A percentile compares a stretch with the other conserved stretches of the same genome.
Evolutionary conservation across 805 yeast species (phyloP).

Genomic region (Pichia thaimueangensis): DNA sequence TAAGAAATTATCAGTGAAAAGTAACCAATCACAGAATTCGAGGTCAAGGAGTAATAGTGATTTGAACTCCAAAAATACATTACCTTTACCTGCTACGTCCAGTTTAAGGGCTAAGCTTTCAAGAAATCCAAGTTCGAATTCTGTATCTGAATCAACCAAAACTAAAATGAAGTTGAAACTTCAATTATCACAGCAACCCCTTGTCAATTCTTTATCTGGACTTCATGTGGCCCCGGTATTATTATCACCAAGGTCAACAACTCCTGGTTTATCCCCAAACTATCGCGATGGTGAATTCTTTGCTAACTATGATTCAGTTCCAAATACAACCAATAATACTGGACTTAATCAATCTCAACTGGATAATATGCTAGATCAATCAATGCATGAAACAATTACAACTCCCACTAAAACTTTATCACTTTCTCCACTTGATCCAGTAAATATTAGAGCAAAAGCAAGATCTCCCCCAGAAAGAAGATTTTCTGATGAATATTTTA

Average conservation of each 20-base stretch:
- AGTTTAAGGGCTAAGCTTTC: conserved; percentile 10
- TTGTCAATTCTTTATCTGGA: too few species aligned
- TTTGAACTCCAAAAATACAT: neutral
- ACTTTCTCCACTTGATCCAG: too few species aligned
- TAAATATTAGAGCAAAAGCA: too few species aligned
- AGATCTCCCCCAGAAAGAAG: too few species aligned
- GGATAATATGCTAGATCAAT: conserved; percentile 13
- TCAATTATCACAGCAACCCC: conserved; percentile 16
- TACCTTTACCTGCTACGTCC: conserved; percentile 1
- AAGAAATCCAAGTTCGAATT: conserved; percentile 5
- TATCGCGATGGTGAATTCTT: neutral
- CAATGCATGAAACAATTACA: conserved; percentile 3
- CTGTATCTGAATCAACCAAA: conserved; percentile 2
- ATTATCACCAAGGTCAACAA: conserved; percentile 27
- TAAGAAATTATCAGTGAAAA: neutral
- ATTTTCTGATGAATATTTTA: neutral
- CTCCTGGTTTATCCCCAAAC: conserved; percentile 26
- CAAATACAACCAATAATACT: neutral
- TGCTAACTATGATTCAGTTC: conserved; percentile 3
- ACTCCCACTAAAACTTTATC: too few species aligned
- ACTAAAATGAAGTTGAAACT: conserved; percentile 21
- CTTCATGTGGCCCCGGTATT: conserved; percentile 21
- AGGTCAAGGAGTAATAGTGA: conserved; percentile 7
- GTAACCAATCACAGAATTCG: neutral
- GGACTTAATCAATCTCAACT: conserved; percentile 8